Conservation (phyloP, 2,329 filamentous ascomycete species). For the Penicillium sp. region DNA sequence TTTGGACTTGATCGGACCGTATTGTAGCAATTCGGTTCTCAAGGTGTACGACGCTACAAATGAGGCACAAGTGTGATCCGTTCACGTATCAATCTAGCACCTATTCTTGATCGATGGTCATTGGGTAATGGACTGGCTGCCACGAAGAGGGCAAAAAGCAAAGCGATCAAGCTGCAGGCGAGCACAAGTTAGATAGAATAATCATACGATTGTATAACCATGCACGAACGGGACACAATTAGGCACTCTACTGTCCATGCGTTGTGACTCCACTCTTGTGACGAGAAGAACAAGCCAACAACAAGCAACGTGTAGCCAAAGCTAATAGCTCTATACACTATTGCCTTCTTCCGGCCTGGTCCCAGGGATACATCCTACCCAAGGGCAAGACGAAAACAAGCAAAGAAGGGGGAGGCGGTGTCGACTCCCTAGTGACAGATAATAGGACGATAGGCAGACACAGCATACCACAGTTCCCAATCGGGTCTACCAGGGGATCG, state of each 20-base stretch:
- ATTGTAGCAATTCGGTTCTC: no score
- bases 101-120: not conserved
- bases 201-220: not conserved
- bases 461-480: conserved; percentile 1
- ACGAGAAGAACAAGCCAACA: not conserved
- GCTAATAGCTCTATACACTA: not conserved
- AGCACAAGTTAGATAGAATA: not conserved
- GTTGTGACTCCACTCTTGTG: not conserved
- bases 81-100: not conserved
- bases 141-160: not conserved
- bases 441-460: not conserved
- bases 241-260: not conserved
- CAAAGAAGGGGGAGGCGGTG: not conserved
- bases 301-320: not conserved
- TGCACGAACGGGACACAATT: not conserved
- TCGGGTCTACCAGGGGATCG: not conserved
- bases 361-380: not conserved
- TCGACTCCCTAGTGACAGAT: not conserved
- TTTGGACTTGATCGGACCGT: not conserved
- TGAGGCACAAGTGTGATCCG: not conserved
- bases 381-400: not conserved
- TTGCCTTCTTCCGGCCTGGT: not conserved
- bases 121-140: not conserved
- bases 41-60: not conserved
- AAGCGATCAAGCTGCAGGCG: not conserved